Conservation (phyloP, 306 rosid genomes). For the Prunus mira region DNA sequence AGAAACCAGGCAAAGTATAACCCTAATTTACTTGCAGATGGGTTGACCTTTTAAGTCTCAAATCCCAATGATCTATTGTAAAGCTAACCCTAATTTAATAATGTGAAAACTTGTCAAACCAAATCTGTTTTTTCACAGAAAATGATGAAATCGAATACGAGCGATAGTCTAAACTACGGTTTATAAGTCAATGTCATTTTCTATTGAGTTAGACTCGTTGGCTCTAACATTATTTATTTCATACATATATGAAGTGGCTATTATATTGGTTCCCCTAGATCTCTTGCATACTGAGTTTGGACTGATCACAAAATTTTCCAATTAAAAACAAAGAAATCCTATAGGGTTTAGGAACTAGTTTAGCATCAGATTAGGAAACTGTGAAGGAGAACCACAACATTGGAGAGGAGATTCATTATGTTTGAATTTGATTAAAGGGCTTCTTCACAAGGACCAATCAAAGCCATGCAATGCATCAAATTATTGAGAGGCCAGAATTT, state of each 20-base stretch:
- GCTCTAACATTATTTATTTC: too few species aligned
- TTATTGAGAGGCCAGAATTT: conserved; percentile 1
- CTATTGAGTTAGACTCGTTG: too few species aligned
- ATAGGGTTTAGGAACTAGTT: background rate
- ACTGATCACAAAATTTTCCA: background rate
- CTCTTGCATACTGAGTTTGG: background rate
- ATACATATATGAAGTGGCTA: too few species aligned
- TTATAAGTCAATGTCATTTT: too few species aligned
- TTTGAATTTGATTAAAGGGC: background rate
- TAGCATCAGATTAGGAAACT: background rate
- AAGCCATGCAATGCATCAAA: background rate
- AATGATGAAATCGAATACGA: too few species aligned
- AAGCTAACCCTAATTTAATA: background rate
- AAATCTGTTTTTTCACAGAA: too few species aligned
- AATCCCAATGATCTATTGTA: background rate
- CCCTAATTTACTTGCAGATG: background rate
- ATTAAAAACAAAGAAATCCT: background rate
- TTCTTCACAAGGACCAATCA: background rate
- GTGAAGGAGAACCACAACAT: background rate
- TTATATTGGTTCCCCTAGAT: too few species aligned
- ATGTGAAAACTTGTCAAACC: too few species aligned
- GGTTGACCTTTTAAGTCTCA: conserved; percentile 13
- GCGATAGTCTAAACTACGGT: too few species aligned
- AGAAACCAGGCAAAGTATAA: background rate
- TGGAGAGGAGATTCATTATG: background rate